Conservation (phyloP, 2,329 filamentous ascomycete species). For the Phialemonium atrogriseum region DNA sequence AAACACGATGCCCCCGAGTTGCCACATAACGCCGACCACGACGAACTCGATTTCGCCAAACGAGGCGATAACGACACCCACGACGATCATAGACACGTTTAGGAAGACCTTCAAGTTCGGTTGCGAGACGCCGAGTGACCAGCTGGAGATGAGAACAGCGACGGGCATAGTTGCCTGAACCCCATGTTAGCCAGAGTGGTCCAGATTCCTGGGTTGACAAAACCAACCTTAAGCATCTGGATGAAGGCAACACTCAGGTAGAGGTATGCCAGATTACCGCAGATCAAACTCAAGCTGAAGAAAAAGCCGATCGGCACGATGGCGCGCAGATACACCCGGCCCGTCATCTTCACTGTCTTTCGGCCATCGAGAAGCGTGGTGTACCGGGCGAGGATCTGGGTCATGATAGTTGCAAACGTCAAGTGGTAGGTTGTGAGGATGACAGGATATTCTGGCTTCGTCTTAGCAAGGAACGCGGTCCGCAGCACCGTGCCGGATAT, state of each 20-base stretch:
- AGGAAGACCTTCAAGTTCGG: conserved; percentile 80
- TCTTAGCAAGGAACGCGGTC: conserved; percentile 16
- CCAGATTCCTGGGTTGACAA: neutral
- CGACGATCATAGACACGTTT: conserved; percentile 90
- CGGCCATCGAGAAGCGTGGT: conserved; percentile 86
- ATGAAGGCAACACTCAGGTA: conserved; percentile 96
- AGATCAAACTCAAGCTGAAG: conserved; percentile 94
- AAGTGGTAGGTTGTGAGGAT: conserved; percentile 96
- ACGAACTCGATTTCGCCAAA: conserved; percentile 94
- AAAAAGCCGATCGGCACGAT: conserved; percentile 93
- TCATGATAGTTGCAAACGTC: conserved; percentile 86
- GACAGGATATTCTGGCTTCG: conserved; percentile 54
- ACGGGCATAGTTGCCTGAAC: conserved; percentile 83
- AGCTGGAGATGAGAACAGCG: conserved; percentile 81
- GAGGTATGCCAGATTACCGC: conserved; percentile 90
- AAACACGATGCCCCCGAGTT: conserved; percentile 70
- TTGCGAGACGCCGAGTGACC: conserved; percentile 75
- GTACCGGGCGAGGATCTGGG: conserved; percentile 84
- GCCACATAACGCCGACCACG: conserved; percentile 69
- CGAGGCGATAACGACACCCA: conserved; percentile 91
- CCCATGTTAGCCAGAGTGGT: conserved; percentile 3
- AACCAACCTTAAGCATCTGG: conserved; percentile 90
- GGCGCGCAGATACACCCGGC: conserved; percentile 82
- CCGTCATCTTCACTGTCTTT: conserved; percentile 96
- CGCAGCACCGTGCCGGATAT: conserved; percentile 8